Evolutionary conservation across 768 basidiomycete genomes (phyloP), one percentile per base, ranked within the genome.

Genomic region (Auricularia heimuer): DNA sequence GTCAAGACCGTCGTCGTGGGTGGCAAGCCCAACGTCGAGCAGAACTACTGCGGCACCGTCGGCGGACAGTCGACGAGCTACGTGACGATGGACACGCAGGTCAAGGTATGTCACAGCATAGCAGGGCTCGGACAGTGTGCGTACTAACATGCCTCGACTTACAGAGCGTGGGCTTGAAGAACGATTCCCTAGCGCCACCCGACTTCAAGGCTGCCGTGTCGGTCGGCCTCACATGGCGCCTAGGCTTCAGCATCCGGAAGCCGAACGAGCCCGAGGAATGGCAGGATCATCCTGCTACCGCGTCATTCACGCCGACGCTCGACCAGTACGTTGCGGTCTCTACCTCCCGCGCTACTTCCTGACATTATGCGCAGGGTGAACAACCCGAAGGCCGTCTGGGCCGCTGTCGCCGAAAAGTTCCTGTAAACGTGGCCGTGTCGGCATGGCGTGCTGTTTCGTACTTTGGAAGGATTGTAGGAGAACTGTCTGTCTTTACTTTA

Each of bases 31-130:
- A 77, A 73, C 61, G 72, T 79, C 8, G 72, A 71, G 45, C 85
- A 85, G 68, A 78, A 85, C 69, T 86, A 85, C 69, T 84, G 83
- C 67, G 85, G 85, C 21, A 82, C 79, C 44, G 84, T 86, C 36
- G 85, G 84, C n/a, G 85, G 85, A 0, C 82, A 87, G 72, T 84
- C 82, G 3, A 81, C 81, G 1, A 80, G 81, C 67, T 86, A 82
- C 70, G 77, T 81, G 1, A 79, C 76, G n/a, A 82, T 86, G 11
- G 83, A 86, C 69, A 83, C 83, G 12, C 81, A 85, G 71, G 76
- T 85, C 66, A 85, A 84, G 78, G 39, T 42, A 42, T 4, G 39
- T 42, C 7, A 8, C 7, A 8, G 7, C 39, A 7, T 42, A 14
- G 8, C 81, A 83, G 67, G 44, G 79, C 75, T 33, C 62, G 62